Evolutionary conservation across 805 yeast genomes (phyloP).

Genomic region (Saturnispora silvae): DNA sequence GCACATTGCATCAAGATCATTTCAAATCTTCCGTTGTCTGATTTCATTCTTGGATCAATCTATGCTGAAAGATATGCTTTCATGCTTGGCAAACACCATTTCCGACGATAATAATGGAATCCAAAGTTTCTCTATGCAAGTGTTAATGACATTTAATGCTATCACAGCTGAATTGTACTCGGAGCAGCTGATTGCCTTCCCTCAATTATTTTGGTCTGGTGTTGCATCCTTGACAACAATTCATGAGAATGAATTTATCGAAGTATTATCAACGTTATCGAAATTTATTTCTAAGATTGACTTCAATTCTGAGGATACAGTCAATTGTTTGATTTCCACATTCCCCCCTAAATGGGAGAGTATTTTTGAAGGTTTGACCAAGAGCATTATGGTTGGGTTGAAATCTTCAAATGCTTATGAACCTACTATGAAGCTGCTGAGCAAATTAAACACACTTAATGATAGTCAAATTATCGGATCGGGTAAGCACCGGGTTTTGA

Average conservation of each 20-base stretch:
- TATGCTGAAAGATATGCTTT: slow-evolving; percentile 90
- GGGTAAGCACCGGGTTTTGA: slow-evolving; percentile 55
- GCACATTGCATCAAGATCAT: slow-evolving; percentile 93
- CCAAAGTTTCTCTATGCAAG: slow-evolving; percentile 96
- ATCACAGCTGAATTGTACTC: slow-evolving; percentile 78
- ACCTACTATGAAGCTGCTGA: slow-evolving; percentile 61
- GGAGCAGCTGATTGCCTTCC: slow-evolving; percentile 71
- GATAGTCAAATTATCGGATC: slow-evolving; percentile 73
- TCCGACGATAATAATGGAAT: slow-evolving; percentile 84
- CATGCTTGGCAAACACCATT: slow-evolving; percentile 83
- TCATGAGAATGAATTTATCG: slow-evolving; percentile 89
- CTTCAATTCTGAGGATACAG: slow-evolving; percentile 74
- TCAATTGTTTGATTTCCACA: slow-evolving; percentile 68
- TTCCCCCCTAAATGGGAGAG: slow-evolving; percentile 98
- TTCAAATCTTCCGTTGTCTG: slow-evolving; percentile 81
- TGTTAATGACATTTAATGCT: slow-evolving; percentile 89
- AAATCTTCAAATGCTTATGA: slow-evolving; percentile 75
- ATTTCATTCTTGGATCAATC: slow-evolving; percentile 71
- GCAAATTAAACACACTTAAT: slow-evolving; percentile 52
- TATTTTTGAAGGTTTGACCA: slow-evolving; percentile 79
- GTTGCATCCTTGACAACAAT: slow-evolving; percentile 85
- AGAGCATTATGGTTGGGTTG: slow-evolving; percentile 68
- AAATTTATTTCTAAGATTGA: slow-evolving; percentile 83
- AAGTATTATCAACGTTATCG: slow-evolving; percentile 69
- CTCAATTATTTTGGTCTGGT: slow-evolving; percentile 91